Base-by-base conservation (phyloP, 2,329 filamentous ascomycete genomes). In the Penicillium palitans region DNA sequence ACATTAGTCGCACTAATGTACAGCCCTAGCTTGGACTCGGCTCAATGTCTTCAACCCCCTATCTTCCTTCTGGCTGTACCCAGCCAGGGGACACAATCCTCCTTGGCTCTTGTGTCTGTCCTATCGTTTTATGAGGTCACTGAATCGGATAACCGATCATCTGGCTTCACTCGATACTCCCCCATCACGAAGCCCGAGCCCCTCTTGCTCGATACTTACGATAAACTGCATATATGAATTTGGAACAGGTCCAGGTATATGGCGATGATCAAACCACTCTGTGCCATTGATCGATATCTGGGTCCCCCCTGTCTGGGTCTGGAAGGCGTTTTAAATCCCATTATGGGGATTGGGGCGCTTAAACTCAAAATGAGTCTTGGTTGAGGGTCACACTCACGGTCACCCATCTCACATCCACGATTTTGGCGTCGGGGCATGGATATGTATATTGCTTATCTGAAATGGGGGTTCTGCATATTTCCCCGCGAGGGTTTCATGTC, bases 91-190 rank as follows among this genome's bases (percentile, higher is more conserved):
- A 55, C 54, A 61, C 42, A 59, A 60, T 52, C 55, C 57, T 47
- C 21, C 24, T 37, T 46, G 54, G 53, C 60, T 47, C 55, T 61
- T 57, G 58, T 58, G 46, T 55, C 46, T 21, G 41, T 61, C 51
- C 49, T 31, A 45, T 60, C 57, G 40, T 62, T 63, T 52, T 27
- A 49, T 46, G 45, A 35, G 35, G 35, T 37, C 42, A 42, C 21
- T 49, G 19, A n/a, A 51, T 54, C 35, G 21, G 25, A 25, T 17
- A 21, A 21, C 29, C 35, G 50, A 44, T 35, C 17, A 13, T 19
- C n/a, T n/a, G 35, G n/a, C 42, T 42, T 48, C 48, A 41, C 13
- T 44, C 35, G 50, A 57, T 31, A 54, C 50, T 21, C 50, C 41
- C n/a, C 45, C 29, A 29, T 31, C 21, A 57, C 21, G 35, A 57